These are phyloP conservation scores for Saturnispora sanitii DNA, from an alignment of 805 yeast species.

Conservation along the genomic window DNA sequence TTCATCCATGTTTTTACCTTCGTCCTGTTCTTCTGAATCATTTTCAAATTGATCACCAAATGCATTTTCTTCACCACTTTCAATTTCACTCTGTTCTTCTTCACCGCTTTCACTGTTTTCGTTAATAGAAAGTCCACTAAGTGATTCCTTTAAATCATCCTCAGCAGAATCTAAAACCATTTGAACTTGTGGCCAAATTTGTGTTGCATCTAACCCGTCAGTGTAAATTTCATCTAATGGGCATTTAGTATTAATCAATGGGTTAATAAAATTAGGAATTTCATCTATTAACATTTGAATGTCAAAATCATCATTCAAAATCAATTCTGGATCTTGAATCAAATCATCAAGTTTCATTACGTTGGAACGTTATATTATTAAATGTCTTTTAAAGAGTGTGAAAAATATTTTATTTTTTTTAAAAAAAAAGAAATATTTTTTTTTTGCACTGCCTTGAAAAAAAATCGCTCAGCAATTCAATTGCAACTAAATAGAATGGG, in stretches of 20 bases:
- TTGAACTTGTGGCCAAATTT: constrained; percentile 89
- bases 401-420: background rate
- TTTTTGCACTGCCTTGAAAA: constrained; percentile 7
- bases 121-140: constrained; percentile 33
- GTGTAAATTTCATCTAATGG: constrained; percentile 73
- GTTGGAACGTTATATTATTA: background rate
- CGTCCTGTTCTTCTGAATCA: constrained; percentile 25
- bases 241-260: constrained; percentile 28
- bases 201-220: constrained; percentile 83
- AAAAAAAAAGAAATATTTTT: background rate
- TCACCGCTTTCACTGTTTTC: constrained; percentile 20
- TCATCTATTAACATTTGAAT: constrained; percentile 9
- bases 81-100: constrained; percentile 17
- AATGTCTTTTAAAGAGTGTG: no score
- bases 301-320: constrained; percentile 6
- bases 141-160: constrained; percentile 45
- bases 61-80: constrained; percentile 20
- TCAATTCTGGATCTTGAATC: constrained; percentile 9
- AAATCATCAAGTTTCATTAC: constrained; percentile 6
- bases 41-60: constrained; percentile 14
- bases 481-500: background rate
- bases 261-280: constrained; percentile 13
- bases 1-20: no score
- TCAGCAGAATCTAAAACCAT: constrained; percentile 73
- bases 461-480: constrained; percentile 5